Evolutionary conservation across 371 early-diverging fungal species (phyloP).

Genomic region (Basidiobolus meristosporus): DNA sequence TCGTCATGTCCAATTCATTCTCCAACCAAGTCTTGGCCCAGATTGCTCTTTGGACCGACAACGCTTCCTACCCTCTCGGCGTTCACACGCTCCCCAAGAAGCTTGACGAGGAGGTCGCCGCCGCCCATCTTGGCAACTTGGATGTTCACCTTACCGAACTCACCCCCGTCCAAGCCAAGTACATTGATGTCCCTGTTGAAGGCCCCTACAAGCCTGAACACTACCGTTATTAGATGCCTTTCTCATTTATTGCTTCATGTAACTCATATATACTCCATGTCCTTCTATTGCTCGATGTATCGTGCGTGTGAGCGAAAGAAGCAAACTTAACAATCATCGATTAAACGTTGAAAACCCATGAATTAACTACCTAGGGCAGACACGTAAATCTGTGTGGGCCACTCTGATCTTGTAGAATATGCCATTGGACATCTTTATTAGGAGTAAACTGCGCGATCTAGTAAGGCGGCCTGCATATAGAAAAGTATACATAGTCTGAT

Average conservation of each 20-base stretch:
- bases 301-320: too few species aligned
- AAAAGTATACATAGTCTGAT: not conserved
- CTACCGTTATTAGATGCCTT: conserved; percentile 43
- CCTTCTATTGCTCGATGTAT: too few species aligned
- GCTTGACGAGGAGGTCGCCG: conserved; percentile 97
- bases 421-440: too few species aligned
- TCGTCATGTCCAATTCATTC: conserved; percentile 99
- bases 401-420: too few species aligned
- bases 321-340: too few species aligned
- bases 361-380: too few species aligned
- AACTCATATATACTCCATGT: too few species aligned
- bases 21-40: conserved; percentile 97
- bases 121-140: conserved; percentile 87
- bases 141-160: conserved; percentile 81
- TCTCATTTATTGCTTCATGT: not conserved
- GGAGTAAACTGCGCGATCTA: too few species aligned
- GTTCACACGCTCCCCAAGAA: conserved; percentile 98
- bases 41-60: conserved; percentile 94
- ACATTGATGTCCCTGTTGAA: conserved; percentile 61
- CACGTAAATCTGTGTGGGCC: too few species aligned
- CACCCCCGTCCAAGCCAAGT: conserved; percentile 55
- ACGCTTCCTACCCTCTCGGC: conserved; percentile 73
- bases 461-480: too few species aligned
- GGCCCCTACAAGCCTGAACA: conserved; percentile 97
- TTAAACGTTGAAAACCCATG: too few species aligned